Evolutionary conservation across 2,329 filamentous ascomycete genomes (phyloP).

Genomic region (Penicillium sp.): DNA sequence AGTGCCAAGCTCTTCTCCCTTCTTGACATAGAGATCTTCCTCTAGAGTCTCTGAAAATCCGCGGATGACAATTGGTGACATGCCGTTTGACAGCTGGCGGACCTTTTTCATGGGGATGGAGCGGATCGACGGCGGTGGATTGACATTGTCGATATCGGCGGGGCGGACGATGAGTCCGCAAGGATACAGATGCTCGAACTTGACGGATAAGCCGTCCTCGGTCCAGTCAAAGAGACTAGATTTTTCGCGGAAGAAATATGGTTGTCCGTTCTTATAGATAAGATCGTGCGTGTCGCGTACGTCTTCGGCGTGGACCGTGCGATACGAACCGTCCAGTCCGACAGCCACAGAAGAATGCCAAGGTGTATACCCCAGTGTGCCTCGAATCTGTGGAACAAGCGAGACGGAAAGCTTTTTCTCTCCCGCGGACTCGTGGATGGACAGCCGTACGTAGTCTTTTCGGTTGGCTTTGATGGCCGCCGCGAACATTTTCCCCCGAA

Average conservation of each 20-base stretch:
- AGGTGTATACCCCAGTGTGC: conserved; percentile 29
- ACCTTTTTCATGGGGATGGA: conserved; percentile 28
- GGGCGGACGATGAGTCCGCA: conserved; percentile 28
- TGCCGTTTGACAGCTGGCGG: conserved; percentile 48
- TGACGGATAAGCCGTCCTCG: conserved; percentile 36
- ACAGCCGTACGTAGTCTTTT: conserved; percentile 32
- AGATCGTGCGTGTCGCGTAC: conserved; percentile 46
- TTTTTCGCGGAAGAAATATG: conserved; percentile 54
- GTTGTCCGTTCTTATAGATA: conserved; percentile 46
- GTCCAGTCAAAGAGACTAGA: conserved; percentile 49
- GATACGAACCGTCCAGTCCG: conserved; percentile 27
- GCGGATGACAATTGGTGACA: conserved; percentile 56
- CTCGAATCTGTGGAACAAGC: conserved; percentile 26
- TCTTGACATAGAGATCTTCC: conserved; percentile 48
- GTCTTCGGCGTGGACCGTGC: conserved; percentile 27
- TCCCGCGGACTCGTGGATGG: conserved; percentile 31
- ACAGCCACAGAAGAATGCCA: conserved; percentile 41
- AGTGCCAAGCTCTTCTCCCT: conserved; percentile 50
- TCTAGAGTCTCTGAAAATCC: conserved; percentile 52
- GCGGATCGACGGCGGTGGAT: conserved; percentile 24
- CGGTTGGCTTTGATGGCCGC: conserved; percentile 29
- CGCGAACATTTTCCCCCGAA: conserved; percentile 31
- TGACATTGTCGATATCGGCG: conserved; percentile 22
- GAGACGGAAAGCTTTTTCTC: conserved; percentile 30
- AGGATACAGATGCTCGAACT: conserved; percentile 50